Evolutionary conservation across 2,329 filamentous ascomycete genomes (phyloP).

Genomic region (Rutstroemia sp.): DNA sequence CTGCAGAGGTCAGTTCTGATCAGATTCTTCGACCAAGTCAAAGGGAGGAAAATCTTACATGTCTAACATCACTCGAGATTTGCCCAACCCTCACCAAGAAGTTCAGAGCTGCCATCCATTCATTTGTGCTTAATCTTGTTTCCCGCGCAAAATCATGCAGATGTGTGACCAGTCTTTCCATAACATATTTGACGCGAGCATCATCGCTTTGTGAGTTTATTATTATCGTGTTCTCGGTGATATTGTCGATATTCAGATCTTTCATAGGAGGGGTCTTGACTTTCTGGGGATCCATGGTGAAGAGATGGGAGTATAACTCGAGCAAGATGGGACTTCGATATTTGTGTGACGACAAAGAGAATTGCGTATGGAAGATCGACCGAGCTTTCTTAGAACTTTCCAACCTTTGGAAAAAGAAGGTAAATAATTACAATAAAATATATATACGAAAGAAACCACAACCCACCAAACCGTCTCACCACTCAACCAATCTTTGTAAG

Average conservation of each 20-base stretch:
- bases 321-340: not conserved
- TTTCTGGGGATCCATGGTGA: constrained; percentile 17
- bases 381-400: not conserved
- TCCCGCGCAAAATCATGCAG: constrained; percentile 78
- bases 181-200: constrained; percentile 60
- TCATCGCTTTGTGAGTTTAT: constrained; percentile 67
- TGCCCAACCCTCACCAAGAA: constrained; percentile 69
- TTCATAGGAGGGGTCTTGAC: constrained; percentile 43
- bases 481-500: too few relatives aligned
- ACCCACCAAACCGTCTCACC: too few relatives aligned
- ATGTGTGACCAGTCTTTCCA: constrained; percentile 67
- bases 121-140: constrained; percentile 64
- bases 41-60: constrained; percentile 40
- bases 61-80: constrained; percentile 65
- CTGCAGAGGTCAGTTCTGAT: constrained; percentile 28
- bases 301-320: too few relatives aligned
- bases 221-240: constrained; percentile 65
- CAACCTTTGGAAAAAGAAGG: too few relatives aligned
- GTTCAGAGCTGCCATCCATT: constrained; percentile 69
- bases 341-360: not conserved
- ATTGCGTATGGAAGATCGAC: not conserved
- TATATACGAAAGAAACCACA: too few relatives aligned
- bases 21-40: too few relatives aligned
- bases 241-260: constrained; percentile 72
- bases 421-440: too few relatives aligned